phyloP scores from a whole-genome alignment of 768 basidiomycete genomes.

The Kwoniella heveanensis region DNA sequence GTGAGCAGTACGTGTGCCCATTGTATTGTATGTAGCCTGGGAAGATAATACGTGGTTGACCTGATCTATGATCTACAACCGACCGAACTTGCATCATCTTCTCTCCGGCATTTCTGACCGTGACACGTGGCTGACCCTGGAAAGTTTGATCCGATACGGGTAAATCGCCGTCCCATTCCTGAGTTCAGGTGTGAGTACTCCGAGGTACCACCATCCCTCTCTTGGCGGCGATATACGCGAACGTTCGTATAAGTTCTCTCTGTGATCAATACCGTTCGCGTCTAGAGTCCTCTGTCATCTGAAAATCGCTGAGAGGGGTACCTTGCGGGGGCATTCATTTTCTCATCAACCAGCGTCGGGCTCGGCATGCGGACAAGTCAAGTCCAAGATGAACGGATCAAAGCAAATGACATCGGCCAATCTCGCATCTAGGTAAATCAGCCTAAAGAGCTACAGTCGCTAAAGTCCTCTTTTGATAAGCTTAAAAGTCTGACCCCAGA shows the following conservation, averaged over 20 bases:
- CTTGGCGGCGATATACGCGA: not conserved
- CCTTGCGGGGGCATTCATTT: too few species aligned
- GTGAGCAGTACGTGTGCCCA: not conserved
- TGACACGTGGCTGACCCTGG: not conserved
- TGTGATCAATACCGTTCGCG: too few species aligned
- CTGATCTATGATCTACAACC: not conserved
- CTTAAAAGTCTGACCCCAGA: not conserved
- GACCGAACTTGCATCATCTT: not conserved
- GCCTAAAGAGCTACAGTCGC: too few species aligned
- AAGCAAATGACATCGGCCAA: not conserved
- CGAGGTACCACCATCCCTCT: not conserved
- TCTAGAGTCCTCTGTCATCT: too few species aligned
- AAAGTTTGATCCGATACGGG: not conserved
- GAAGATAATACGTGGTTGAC: slow-evolving; percentile 1
- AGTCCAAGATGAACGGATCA: too few species aligned
- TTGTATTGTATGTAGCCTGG: not conserved
- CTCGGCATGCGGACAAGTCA: too few species aligned
- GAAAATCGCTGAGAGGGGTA: too few species aligned
- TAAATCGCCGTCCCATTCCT: not conserved
- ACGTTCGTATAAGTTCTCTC: too few species aligned
- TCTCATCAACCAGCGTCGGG: too few species aligned
- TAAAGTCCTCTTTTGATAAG: too few species aligned
- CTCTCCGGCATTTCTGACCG: not conserved
- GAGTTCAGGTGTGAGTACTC: not conserved
- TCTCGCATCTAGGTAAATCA: not conserved